Evolutionary conservation across 2,329 filamentous ascomycete genomes (phyloP), one percentile per base, ranked within the genome.

Genomic region (Cordyceps tenuipes): DNA sequence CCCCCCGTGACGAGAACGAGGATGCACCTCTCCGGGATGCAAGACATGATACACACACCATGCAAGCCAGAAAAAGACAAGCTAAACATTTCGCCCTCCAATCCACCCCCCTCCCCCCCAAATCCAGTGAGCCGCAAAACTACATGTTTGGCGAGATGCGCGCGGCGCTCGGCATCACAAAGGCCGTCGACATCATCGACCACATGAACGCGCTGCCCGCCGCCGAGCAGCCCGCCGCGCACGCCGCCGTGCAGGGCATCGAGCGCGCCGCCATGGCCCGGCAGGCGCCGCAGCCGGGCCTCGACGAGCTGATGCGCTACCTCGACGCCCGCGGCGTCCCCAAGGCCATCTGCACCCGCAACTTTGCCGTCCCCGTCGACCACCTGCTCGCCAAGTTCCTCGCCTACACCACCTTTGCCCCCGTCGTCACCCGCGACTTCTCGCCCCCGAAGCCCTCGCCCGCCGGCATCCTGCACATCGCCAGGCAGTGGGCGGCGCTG

Each of bases 101-200:
- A 23, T 23, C 23, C 23, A 2, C 23, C 23, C 23, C 23, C 23
- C 23, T 23, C 23, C 23, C 23, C 4, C 4, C 23, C 19, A 36
- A 29, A 29, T 2, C 48, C 64, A 96, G 91, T 71, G 77, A 92
- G 61, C 93, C 93, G 0, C 93, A 97, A 74, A 94, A 89, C 66
- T 90, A 96, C 81, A 99, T 97, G 93, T 97, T 97, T 75, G 73
- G 75, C 21, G 82, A 95, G 69, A 97, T 99, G 93, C 87, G 87
- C 64, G 70, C 76, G 15, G 87, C 84, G 8, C 82, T 97, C 17
- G 79, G 78, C 54, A 97, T 97, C 66, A 72, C 83, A 63, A 88
- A 87, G 70, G 74, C 77, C 41, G 77, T 79, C 68, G 94, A 99
- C 74, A 97, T 99, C 70, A 86, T 99, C 47, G 87, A 91, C 63